Conservation (phyloP, 768 basidiomycete species). For the Tylopilus vinaceipallidus region DNA sequence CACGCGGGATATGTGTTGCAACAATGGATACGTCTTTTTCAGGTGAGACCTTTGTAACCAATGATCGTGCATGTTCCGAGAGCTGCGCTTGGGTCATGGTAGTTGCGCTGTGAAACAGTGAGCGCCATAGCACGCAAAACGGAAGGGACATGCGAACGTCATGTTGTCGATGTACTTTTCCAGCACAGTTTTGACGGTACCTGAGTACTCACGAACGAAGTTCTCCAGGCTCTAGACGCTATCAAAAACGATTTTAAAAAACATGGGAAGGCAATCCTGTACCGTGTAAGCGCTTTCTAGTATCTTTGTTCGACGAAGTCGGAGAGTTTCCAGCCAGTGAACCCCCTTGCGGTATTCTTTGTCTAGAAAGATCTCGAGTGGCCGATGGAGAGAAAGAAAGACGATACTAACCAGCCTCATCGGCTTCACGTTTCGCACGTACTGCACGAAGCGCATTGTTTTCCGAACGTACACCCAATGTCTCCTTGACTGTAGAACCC, state of each 20-base stretch:
- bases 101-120: constrained; percentile 59
- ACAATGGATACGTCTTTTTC: constrained; percentile 65
- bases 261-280: constrained; percentile 15
- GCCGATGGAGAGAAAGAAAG: neutral
- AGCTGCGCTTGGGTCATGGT: constrained; percentile 72
- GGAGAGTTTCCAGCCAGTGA: constrained; percentile 89
- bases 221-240: constrained; percentile 67
- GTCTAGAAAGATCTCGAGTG: constrained; percentile 43
- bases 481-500: constrained; percentile 61
- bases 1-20: constrained; percentile 54
- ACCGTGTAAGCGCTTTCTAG: constrained; percentile 81
- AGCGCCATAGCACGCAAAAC: neutral
- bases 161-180: constrained; percentile 79
- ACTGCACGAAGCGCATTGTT: constrained; percentile 71
- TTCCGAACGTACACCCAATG: constrained; percentile 52
- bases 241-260: constrained; percentile 15
- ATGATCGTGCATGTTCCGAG: constrained; percentile 57
- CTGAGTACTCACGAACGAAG: constrained; percentile 73
- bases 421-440: constrained; percentile 83
- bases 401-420: constrained; percentile 71
- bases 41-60: constrained; percentile 66
- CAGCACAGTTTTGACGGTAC: constrained; percentile 59
- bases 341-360: constrained; percentile 89
- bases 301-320: constrained; percentile 78
- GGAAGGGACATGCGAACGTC: constrained; percentile 38